Evolutionary conservation across 1,284 basidiomycete species (phyloP), one percentile per base, ranked within the genome.

Genomic region (Psilocybe mexicana): DNA sequence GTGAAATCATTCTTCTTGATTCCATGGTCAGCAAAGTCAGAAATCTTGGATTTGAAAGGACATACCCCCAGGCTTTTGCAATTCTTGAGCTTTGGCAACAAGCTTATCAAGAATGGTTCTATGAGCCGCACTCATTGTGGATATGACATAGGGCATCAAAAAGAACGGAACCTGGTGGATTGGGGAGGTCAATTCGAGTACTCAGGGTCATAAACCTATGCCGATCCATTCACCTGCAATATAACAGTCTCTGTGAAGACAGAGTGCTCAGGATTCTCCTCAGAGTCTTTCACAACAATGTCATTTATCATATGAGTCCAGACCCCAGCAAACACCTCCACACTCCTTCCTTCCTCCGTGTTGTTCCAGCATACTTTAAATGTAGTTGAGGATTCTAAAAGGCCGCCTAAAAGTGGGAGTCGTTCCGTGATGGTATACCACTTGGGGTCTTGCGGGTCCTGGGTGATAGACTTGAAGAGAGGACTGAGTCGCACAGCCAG

Each of bases 351-450:
- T 51, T 76, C 68, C 3, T 71, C 70, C 25, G 57, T 57, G 7
- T 65, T 50, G 8, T 51, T 66, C 40, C 73, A 68, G 26, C 45
- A 59, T 24, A 66, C 68, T 7, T 63, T 68, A 54, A 72, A 75
- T 6, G 67, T 69, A 23, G 67, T 73, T 36, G 60, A 55, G 38
- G 63, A 68, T 23, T 58, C 63, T 53, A 69, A 58, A 42, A 42
- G 49, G n/a, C 61, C 58, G 3, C 70, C 68, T n/a, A 72, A 48
- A 7, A 74, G 14, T 14, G 66, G 63, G 2, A 77, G 53, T 24
- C 57, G 63, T 36, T 79, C 76, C 10, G 64, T 69, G n/a, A 79
- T 65, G 2, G 67, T 69, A 63, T 73, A 76, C 28, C 70, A 62
- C 4, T 57, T 59, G 3, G 69, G 61, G 40, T 75, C 68, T 7